These are phyloP conservation scores for Saccharata proteae DNA, from an alignment of 2,329 filamentous ascomycete genomes.

Conservation along the genomic window DNA sequence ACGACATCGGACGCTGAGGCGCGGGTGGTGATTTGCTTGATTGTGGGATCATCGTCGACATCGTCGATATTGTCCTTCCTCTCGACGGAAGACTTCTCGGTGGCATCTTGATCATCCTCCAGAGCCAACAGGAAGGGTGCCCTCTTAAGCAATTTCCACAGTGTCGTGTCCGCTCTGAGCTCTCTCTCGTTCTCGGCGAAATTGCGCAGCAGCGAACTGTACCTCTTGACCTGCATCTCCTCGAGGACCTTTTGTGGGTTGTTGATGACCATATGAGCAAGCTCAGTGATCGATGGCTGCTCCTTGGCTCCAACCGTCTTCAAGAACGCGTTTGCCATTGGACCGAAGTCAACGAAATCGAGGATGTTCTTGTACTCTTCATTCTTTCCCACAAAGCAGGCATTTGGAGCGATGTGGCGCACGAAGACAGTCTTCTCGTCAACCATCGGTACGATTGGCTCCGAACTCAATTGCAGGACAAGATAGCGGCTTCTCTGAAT, in stretches of 20 bases:
- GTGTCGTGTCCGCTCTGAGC: slow-evolving; percentile 65
- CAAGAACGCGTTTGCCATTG: slow-evolving; percentile 77
- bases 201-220: slow-evolving; percentile 68
- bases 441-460: slow-evolving; percentile 60
- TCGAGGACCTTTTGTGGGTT: slow-evolving; percentile 75
- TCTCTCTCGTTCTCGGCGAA: slow-evolving; percentile 59
- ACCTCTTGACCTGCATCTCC: slow-evolving; percentile 74
- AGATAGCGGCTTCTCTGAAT: slow-evolving; percentile 43
- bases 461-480: slow-evolving; percentile 48
- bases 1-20: slow-evolving; percentile 54
- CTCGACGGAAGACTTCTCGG: slow-evolving; percentile 27
- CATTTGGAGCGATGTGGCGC: slow-evolving; percentile 52
- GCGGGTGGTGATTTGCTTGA: slow-evolving; percentile 5
- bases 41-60: slow-evolving; percentile 22
- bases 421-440: slow-evolving; percentile 22
- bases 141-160: slow-evolving; percentile 64
- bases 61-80: slow-evolving; percentile 31
- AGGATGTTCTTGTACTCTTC: slow-evolving; percentile 79
- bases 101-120: slow-evolving; percentile 50
- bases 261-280: slow-evolving; percentile 69
- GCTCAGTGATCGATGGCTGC: slow-evolving; percentile 77
- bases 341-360: slow-evolving; percentile 90
- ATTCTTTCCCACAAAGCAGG: slow-evolving; percentile 67
- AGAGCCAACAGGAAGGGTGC: slow-evolving; percentile 74
- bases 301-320: slow-evolving; percentile 80